These are phyloP conservation scores for Saccharomyces hybrid DNA, from an alignment of 1,139 yeast genomes.

Conservation along the genomic window DNA sequence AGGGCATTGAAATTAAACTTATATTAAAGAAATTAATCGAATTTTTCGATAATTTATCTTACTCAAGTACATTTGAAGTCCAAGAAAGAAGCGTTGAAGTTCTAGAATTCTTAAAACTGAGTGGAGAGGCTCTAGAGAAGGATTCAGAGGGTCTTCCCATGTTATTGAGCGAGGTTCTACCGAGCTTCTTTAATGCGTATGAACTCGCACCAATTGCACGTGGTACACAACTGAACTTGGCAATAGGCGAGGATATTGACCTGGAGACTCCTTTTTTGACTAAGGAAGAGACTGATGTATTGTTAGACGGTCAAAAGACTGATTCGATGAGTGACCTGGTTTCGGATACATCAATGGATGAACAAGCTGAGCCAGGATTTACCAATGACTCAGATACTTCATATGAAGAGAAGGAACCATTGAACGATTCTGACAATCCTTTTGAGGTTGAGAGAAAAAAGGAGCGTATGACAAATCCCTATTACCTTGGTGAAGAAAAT, in stretches of 20 bases:
- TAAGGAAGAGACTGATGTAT: conserved; percentile 24
- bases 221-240: conserved; percentile 58
- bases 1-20: conserved; percentile 9
- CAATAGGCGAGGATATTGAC: conserved; percentile 46
- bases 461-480: conserved; percentile 21
- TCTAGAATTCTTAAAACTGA: conserved; percentile 65
- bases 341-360: conserved; percentile 12
- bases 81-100: conserved; percentile 87
- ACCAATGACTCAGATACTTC: conserved; percentile 3
- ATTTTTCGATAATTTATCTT: conserved; percentile 35
- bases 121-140: conserved; percentile 35
- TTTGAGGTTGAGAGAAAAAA: conserved; percentile 7
- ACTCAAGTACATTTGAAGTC: conserved; percentile 57
- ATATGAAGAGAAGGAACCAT: conserved; percentile 7
- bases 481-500: conserved; percentile 16
- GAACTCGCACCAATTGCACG: conserved; percentile 71
- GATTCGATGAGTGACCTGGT: conserved; percentile 13
- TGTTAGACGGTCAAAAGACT: conserved; percentile 21
- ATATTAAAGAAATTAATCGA: conserved; percentile 23
- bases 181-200: conserved; percentile 64
- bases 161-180: conserved; percentile 59
- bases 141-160: conserved; percentile 42
- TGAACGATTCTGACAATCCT: conserved; percentile 6
- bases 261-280: conserved; percentile 31
- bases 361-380: conserved; percentile 16